phyloP scores from a whole-genome alignment of 2,329 filamentous ascomycete species.

The Metarhizium album region DNA sequence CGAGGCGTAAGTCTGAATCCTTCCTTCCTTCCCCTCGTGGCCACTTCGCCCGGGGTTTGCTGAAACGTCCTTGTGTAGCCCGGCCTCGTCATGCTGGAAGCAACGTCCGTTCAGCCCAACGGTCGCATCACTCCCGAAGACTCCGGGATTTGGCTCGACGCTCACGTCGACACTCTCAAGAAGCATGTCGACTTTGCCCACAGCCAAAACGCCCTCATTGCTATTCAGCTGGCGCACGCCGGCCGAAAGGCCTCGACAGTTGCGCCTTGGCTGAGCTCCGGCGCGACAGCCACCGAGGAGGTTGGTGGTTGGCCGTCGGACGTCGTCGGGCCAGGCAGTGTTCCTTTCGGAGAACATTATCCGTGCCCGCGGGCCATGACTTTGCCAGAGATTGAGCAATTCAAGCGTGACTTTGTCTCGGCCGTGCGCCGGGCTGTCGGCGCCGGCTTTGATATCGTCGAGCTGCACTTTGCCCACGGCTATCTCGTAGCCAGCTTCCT shows the following conservation, averaged over 20 bases:
- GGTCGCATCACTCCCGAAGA: conserved; percentile 66
- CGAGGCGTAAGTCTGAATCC: conserved; percentile 48
- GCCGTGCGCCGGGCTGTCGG: conserved; percentile 44
- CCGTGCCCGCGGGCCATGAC: conserved; percentile 55
- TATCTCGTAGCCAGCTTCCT: conserved; percentile 65
- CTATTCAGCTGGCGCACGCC: conserved; percentile 65
- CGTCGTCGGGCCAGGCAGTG: conserved; percentile 33
- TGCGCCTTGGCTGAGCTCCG: conserved; percentile 54
- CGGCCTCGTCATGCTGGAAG: conserved; percentile 57
- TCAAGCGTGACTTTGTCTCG: conserved; percentile 50
- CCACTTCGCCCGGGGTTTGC: too few relatives aligned
- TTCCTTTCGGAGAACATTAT: conserved; percentile 48
- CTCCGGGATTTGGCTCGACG: conserved; percentile 58
- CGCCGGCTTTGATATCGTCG: conserved; percentile 58
- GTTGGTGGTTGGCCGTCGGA: conserved; percentile 42
- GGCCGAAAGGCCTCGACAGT: conserved; percentile 50
- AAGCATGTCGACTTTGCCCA: conserved; percentile 51
- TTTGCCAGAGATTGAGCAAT: conserved; percentile 49
- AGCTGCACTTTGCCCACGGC: conserved; percentile 70
- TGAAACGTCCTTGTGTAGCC: conserved; percentile 21
- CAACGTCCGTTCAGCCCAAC: conserved; percentile 54
- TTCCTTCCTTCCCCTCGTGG: not conserved
- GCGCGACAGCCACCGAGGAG: conserved; percentile 36
- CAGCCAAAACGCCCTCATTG: conserved; percentile 49
- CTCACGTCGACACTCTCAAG: conserved; percentile 50